Evolutionary conservation across 164 flowering plant species (phyloP), one percentile per base, ranked within the genome.

Genomic region (Amborella trichopoda): DNA sequence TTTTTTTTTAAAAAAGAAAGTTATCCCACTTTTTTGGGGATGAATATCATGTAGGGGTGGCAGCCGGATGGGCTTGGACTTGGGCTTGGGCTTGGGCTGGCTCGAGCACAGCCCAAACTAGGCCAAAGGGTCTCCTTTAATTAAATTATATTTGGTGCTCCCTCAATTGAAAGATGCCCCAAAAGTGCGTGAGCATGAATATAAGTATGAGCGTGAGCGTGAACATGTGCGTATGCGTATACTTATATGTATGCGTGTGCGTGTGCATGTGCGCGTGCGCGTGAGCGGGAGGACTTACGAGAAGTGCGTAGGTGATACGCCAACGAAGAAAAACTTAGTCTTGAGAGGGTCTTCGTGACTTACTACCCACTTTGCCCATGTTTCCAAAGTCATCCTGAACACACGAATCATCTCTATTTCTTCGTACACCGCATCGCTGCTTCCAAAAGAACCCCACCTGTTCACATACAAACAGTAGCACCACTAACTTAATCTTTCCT

Each of bases 231-330:
- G 14, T 30, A 8, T 9, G 34, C 14, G 34, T 8, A 30, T 30
- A 9, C 34, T 9, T 30, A 9, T 8, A 14, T 30, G 9, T 30
- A 9, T 30, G 34, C 34, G 34, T 30, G 34, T 8, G 14, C 1
- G 9, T 30, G 34, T 30, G 9, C 34, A 30, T 30, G 34, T 9
- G 34, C 9, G 34, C 34, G 11, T 14, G 14, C 14, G 1, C 9
- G 0, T 30, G 9, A 1, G 14, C 14, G 34, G 14, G 14, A 30
- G 34, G 9, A 14, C 77, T 67, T 28, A 77, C 83, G 65, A 73
- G 17, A 34, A 60, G 58, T 83, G 93, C 33, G 74, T 42, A 30
- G 91, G 91, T n/a, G 86, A 81, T 87, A 83, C 77, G 74, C 77
- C 73, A 21, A 83, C 56, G 67, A 83, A 83, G 65, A 83, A 79